phyloP scores from a whole-genome alignment of 2,329 filamentous ascomycete genomes.

The Bipolaris sorokiniana region DNA sequence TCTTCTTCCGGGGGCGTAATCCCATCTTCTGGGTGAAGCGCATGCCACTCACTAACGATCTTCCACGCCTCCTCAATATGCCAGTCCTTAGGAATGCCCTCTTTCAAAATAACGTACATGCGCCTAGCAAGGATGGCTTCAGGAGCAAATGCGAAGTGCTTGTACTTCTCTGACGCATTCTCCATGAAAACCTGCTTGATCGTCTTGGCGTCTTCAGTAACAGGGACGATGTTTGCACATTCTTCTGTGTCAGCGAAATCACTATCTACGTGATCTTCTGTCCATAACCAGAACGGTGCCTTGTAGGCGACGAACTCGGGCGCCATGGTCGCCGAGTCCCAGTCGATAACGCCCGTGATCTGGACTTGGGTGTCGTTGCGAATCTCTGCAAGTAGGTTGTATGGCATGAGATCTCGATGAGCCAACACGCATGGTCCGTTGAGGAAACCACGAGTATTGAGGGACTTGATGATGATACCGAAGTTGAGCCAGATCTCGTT shows the following conservation, averaged over 20 bases:
- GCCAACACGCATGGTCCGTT: background rate
- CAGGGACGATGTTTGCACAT: background rate
- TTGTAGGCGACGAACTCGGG: constrained; percentile 41
- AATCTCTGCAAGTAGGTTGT: background rate
- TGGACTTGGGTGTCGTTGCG: background rate
- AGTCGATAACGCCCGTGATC: constrained; percentile 24
- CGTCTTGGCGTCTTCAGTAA: background rate
- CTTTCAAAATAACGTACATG: background rate
- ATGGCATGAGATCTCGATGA: background rate
- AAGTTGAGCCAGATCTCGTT: background rate
- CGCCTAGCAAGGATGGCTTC: background rate
- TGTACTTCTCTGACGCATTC: background rate
- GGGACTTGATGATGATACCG: background rate
- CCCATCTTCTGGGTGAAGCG: background rate
- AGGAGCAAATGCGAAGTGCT: background rate
- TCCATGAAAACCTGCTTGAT: background rate
- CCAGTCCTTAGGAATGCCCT: background rate
- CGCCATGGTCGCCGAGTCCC: constrained; percentile 43
- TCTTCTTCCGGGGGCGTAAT: background rate
- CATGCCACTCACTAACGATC: background rate
- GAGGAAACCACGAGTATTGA: background rate
- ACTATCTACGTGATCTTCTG: background rate
- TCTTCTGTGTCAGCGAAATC: background rate
- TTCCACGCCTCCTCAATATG: background rate
- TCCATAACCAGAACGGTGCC: constrained; percentile 45